phyloP scores from a whole-genome alignment of 176 grass and related monocot species.

The Triticum timopheevii region DNA sequence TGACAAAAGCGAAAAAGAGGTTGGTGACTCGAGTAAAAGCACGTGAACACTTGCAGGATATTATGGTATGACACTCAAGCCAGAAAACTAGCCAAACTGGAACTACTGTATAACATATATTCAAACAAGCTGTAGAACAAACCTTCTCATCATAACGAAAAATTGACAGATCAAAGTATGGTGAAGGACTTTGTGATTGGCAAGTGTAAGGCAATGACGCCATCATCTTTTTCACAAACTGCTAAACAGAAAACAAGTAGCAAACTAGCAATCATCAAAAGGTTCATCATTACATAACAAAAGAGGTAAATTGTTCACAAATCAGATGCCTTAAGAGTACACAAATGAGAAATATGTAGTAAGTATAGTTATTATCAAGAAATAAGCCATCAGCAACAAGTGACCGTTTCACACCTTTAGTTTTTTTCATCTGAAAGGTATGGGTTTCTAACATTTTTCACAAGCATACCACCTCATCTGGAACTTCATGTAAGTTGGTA shows the following conservation, averaged over 20 bases:
- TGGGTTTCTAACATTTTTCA: not conserved
- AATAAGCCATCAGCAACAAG: not conserved
- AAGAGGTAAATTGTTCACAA: not conserved
- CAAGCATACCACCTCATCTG: not conserved
- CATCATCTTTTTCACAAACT: conserved; percentile 98
- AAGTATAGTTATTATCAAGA: not conserved
- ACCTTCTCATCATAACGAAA: conserved; percentile 99
- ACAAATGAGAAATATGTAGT: not conserved
- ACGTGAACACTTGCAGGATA: not conserved
- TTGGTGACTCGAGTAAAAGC: not conserved
- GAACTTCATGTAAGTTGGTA: conserved; percentile 9
- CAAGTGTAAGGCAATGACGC: conserved; percentile 73
- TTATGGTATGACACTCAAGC: not conserved
- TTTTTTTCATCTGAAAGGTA: conserved; percentile 7
- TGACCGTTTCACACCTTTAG: not conserved
- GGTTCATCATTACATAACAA: conserved; percentile 7
- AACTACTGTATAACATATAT: not conserved
- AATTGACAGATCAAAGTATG: conserved; percentile 89
- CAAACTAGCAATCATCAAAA: conserved; percentile 7
- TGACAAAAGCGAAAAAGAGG: not conserved
- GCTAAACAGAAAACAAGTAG: conserved; percentile 22
- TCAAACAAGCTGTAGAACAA: conserved; percentile 19
- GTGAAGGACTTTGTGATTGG: conserved; percentile 97
- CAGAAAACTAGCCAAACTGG: not conserved
- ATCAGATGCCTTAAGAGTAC: not conserved